Percentiles rank a stretch among this genome's conserved stretches.
Conservation (phyloP, 2,329 filamentous ascomycete species). For the Ceratocystis huliohia region DNA sequence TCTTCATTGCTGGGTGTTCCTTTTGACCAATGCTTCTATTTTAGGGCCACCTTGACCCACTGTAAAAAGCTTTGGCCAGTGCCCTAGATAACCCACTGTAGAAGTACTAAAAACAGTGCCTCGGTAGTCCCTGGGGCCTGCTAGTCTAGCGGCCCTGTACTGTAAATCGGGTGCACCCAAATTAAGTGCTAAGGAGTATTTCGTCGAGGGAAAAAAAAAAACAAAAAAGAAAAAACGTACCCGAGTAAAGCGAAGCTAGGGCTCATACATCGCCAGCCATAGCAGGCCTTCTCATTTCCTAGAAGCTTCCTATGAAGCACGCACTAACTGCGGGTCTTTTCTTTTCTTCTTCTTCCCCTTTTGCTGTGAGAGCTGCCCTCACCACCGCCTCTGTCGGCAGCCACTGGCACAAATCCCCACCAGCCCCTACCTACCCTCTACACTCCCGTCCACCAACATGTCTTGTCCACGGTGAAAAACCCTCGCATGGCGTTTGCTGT, state of each 20-base stretch:
- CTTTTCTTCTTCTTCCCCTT: neutral
- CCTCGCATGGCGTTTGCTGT: constrained; percentile 38
- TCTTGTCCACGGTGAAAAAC: constrained; percentile 45
- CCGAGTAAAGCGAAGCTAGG: too few relatives aligned
- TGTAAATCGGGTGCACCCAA: neutral
- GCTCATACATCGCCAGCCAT: too few relatives aligned
- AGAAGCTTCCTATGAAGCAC: neutral
- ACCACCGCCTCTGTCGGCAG: neutral
- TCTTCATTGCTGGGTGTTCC: neutral
- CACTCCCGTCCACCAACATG: constrained; percentile 55
- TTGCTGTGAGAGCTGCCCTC: neutral
- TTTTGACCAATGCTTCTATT: neutral
- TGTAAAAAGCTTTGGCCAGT: neutral
- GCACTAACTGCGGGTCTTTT: neutral
- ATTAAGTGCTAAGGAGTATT: too few relatives aligned
- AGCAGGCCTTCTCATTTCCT: too few relatives aligned
- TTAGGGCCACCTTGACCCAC: neutral
- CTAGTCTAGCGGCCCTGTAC: neutral
- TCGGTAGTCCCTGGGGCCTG: neutral
- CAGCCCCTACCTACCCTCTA: constrained; percentile 26
- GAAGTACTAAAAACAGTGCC: neutral
- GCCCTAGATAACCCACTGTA: neutral
- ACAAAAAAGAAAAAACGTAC: too few relatives aligned
- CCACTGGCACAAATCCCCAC: neutral
- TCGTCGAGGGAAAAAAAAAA: too few relatives aligned